These are phyloP conservation scores for Plasmodium yoelii DNA, from an alignment of 169 alveolate genomes.

Conservation along the genomic window DNA sequence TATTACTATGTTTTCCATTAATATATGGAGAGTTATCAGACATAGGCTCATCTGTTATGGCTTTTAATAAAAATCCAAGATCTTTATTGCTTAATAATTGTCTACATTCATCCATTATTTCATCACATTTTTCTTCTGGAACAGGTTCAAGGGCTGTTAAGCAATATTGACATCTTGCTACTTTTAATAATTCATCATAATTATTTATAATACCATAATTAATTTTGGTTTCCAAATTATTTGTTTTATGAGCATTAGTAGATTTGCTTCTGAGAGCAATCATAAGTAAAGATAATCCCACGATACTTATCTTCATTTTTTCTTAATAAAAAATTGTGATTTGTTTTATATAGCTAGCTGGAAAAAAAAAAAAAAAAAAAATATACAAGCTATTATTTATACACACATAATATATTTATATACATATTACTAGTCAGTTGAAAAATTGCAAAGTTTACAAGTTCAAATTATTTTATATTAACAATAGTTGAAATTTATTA, in stretches of 20 bases:
- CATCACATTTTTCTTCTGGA: constrained; percentile 6
- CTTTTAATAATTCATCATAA: constrained; percentile 36
- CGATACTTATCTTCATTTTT: background rate
- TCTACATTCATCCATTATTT: constrained; percentile 32
- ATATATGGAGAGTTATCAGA: background rate
- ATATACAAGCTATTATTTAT: too few relatives aligned
- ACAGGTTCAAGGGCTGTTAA: background rate
- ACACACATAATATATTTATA: too few relatives aligned
- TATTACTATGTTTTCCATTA: constrained; percentile 6
- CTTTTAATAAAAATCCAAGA: background rate
- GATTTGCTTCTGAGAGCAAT: constrained; percentile 1
- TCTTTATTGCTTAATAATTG: constrained; percentile 3
- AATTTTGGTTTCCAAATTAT: background rate
- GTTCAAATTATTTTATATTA: too few relatives aligned
- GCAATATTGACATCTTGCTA: constrained; percentile 54
- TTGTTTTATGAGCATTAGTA: background rate
- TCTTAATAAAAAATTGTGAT: too few relatives aligned
- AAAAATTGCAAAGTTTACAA: too few relatives aligned
- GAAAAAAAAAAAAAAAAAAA: too few relatives aligned
- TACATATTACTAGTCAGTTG: too few relatives aligned
- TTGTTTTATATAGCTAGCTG: too few relatives aligned
- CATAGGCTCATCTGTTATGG: constrained; percentile 10
- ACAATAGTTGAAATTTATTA: too few relatives aligned
- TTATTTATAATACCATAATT: constrained; percentile 22
- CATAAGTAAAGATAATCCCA: background rate